A percentile compares a stretch with the other conserved stretches of the same genome.
Evolutionary conservation across 2,329 filamentous ascomycete genomes (phyloP).

Genomic region (Sporothrix globosa): DNA sequence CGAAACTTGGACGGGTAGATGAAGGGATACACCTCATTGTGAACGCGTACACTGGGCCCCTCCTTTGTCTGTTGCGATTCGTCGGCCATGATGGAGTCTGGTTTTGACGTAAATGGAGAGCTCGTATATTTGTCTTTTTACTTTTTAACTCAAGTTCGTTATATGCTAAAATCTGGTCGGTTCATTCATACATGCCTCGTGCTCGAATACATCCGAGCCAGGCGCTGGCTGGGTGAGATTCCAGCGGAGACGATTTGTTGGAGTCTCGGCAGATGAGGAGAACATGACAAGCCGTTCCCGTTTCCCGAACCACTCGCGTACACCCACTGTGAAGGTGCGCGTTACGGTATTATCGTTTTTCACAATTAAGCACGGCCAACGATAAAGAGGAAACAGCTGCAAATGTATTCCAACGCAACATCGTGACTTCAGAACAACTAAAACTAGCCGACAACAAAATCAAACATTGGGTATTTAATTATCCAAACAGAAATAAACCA

Average conservation of each 20-base stretch:
- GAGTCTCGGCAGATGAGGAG: slow-evolving; percentile 20
- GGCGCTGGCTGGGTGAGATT: not conserved
- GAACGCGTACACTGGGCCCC: not conserved
- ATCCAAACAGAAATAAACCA: slow-evolving; percentile 24
- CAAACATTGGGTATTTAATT: slow-evolving; percentile 21
- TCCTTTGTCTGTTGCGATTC: not conserved
- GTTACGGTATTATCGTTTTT: not conserved
- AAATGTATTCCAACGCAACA: not conserved
- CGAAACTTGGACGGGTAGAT: slow-evolving; percentile 14
- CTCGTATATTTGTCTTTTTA: too few species aligned
- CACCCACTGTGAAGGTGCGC: not conserved
- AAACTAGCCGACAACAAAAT: not conserved
- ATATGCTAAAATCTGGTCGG: not conserved
- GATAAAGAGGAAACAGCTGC: not conserved
- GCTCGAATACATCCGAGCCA: not conserved
- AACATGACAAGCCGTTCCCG: not conserved
- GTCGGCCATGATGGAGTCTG: not conserved
- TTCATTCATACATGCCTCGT: not conserved
- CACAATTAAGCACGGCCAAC: not conserved
- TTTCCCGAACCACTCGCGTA: not conserved
- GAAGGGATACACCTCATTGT: slow-evolving; percentile 12
- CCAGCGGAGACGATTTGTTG: not conserved
- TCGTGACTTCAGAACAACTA: not conserved
- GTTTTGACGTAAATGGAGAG: not conserved
- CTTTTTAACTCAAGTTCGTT: too few species aligned